A percentile compares a stretch with the other conserved stretches of the same genome.
Evolutionary conservation across 768 basidiomycete species (phyloP).

Genomic region (Phlebiopsis flavidoalba): DNA sequence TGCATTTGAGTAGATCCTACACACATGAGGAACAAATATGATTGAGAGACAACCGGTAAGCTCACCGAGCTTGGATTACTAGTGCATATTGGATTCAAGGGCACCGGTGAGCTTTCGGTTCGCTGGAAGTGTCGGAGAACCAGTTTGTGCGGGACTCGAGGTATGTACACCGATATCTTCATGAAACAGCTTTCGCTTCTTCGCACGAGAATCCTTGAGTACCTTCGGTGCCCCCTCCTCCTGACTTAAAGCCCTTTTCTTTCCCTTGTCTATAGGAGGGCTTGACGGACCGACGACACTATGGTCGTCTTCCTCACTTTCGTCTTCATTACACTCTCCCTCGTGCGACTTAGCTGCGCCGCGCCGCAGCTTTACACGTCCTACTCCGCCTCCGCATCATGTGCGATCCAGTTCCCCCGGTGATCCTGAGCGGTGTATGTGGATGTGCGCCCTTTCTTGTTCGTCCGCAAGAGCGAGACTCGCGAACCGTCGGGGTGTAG

Average conservation of each 20-base stretch:
- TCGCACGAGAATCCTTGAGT: slow-evolving; percentile 24
- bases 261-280: slow-evolving; percentile 21
- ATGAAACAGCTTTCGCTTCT: slow-evolving; percentile 41
- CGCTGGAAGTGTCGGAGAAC: neutral
- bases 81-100: neutral
- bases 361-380: slow-evolving; percentile 34
- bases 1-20: slow-evolving; percentile 44
- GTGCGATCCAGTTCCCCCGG: slow-evolving; percentile 62
- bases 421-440: slow-evolving; percentile 35
- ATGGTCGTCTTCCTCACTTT: slow-evolving; percentile 17
- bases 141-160: slow-evolving; percentile 17
- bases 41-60: neutral
- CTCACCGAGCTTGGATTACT: slow-evolving; percentile 49
- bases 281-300: slow-evolving; percentile 11
- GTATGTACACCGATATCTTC: slow-evolving; percentile 53
- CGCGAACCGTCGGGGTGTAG: slow-evolving; percentile 62
- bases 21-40: neutral
- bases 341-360: slow-evolving; percentile 9
- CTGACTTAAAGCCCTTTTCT: slow-evolving; percentile 15
- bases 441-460: slow-evolving; percentile 29
- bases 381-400: slow-evolving; percentile 56
- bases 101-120: slow-evolving; percentile 4
- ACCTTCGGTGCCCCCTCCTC: slow-evolving; percentile 10
- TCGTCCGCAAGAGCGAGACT: slow-evolving; percentile 39
- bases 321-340: slow-evolving; percentile 8